Evolutionary conservation across 2,329 filamentous ascomycete species (phyloP).

Genomic region (Emmonsiellopsis sp.): DNA sequence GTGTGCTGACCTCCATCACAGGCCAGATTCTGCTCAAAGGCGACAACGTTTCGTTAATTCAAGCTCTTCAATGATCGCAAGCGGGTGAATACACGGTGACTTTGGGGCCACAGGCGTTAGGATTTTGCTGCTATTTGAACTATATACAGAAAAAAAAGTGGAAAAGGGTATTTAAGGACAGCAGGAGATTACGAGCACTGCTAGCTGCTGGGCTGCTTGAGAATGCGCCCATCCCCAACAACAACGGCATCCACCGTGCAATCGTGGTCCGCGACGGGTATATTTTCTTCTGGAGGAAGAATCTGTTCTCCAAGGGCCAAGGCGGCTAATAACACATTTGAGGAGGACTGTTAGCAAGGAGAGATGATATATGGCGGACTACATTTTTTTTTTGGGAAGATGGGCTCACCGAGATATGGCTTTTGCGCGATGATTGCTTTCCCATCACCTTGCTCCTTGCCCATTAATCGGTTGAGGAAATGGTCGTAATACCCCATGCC

Average conservation of each 20-base stretch:
- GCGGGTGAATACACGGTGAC: neutral
- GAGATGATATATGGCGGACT: neutral
- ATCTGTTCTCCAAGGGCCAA: conserved; percentile 82
- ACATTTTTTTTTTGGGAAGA: neutral
- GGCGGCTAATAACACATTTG: conserved; percentile 48
- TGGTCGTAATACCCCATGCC: conserved; percentile 96
- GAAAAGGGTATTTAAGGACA: neutral
- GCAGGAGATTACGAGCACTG: neutral
- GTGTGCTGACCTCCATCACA: conserved; percentile 24
- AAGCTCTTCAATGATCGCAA: conserved; percentile 35
- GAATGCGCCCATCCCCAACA: conserved; percentile 57
- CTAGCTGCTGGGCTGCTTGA: conserved; percentile 9
- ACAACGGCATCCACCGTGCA: conserved; percentile 70
- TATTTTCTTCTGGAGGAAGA: conserved; percentile 52
- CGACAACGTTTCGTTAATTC: conserved; percentile 79
- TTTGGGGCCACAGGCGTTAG: conserved; percentile 2
- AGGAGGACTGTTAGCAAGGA: conserved; percentile 8
- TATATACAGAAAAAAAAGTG: neutral
- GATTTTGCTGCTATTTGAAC: conserved; percentile 1
- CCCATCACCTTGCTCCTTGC: conserved; percentile 31
- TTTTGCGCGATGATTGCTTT: conserved; percentile 30
- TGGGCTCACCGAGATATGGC: conserved; percentile 49
- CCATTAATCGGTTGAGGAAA: conserved; percentile 54
- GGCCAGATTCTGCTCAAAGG: conserved; percentile 81
- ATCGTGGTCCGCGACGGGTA: conserved; percentile 70